Base-by-base conservation (phyloP, 345 rosid species). In the Streptanthus diversifolius region DNA sequence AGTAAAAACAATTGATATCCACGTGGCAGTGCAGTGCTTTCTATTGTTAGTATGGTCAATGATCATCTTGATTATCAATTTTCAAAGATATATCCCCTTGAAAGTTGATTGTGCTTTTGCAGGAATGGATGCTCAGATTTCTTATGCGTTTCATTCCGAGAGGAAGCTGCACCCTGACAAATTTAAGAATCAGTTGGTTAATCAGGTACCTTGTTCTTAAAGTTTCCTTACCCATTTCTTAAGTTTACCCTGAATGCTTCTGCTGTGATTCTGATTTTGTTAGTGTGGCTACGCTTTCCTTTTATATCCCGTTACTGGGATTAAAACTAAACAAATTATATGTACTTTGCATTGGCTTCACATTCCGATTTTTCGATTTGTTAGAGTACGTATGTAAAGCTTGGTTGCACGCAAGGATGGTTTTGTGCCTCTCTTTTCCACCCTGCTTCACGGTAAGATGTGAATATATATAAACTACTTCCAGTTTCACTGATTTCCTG, bases 111-210 rank as follows among this genome's bases (percentile, higher is more conserved):
- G 44, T 69, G 43, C 41, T 35, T 68, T 17, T 45, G 36, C 80
- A 95, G 99, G 97, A 63, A 95, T 91, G 97, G 97, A 95, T 86
- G 96, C 99, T 75, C 97, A 95, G 80, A 57, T 95, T 66, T 90
- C 96, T 48, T 88, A 86, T 81, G 93, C 92, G 60, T 90, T 90
- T 83, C 96, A 90, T 67, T 85, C 91, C 57, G 93, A 90, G 78
- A 74, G 93, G 54, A 90, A 82, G 84, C 49, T 83, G 74, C 90
- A 91, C 78, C 99, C 99, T 7, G 99, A 95, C 77, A 90, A 86
- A 44, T 90, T 90, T 68, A 88, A 88, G 80, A 90, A 88, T 33
- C 99, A 89, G 84, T 77, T 91, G 61, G 84, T 88, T 71, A 95
- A 95, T 82, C 99, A 95, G 99, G 99, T 93, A 82, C 25, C 66